Percentiles rank a stretch among this genome's conserved stretches.
phyloP scores from a whole-genome alignment of 1,284 basidiomycete genomes.

The Sporisorium exsertum region DNA sequence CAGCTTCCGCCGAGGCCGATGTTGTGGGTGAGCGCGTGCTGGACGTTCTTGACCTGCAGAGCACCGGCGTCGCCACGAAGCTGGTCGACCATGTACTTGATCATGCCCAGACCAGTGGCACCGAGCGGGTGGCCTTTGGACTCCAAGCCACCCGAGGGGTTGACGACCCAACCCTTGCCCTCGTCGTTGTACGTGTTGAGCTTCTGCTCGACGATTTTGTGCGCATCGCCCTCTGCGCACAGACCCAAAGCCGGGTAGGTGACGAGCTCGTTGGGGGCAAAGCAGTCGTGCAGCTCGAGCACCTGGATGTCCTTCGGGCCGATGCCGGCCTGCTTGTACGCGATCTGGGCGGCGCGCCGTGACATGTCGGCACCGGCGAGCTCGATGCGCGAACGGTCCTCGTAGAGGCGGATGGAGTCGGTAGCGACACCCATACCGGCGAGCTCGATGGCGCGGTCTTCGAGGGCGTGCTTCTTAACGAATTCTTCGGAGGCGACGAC shows the following conservation, averaged over 20 bases:
- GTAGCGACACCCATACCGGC: slow-evolving; percentile 63
- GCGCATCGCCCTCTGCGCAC: slow-evolving; percentile 78
- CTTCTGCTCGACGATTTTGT: slow-evolving; percentile 79
- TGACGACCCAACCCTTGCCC: slow-evolving; percentile 83
- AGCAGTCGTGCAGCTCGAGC: slow-evolving; percentile 86
- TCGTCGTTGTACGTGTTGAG: slow-evolving; percentile 79
- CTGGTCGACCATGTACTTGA: slow-evolving; percentile 83
- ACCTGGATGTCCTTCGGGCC: slow-evolving; percentile 83
- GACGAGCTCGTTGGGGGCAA: slow-evolving; percentile 77
- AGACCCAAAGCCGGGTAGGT: slow-evolving; percentile 86
- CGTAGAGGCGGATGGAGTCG: slow-evolving; percentile 61
- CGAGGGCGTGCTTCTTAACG: slow-evolving; percentile 78
- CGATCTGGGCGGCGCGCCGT: slow-evolving; percentile 77
- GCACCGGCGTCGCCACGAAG: slow-evolving; percentile 68
- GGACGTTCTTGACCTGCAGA: slow-evolving; percentile 78
- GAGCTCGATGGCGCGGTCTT: slow-evolving; percentile 85
- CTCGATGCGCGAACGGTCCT: slow-evolving; percentile 62
- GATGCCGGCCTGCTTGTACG: slow-evolving; percentile 79
- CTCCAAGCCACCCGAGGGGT: slow-evolving; percentile 85
- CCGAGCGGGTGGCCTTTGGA: slow-evolving; percentile 84
- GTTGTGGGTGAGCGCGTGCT: slow-evolving; percentile 85
- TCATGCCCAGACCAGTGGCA: slow-evolving; percentile 86
- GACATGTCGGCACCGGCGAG: slow-evolving; percentile 74
- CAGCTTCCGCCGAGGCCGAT: slow-evolving; percentile 77
- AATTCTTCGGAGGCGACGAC: slow-evolving; percentile 85